Evolutionary conservation across 108 stramenopile genomes (phyloP).

Genomic region (Cyclotella kingstonii): DNA sequence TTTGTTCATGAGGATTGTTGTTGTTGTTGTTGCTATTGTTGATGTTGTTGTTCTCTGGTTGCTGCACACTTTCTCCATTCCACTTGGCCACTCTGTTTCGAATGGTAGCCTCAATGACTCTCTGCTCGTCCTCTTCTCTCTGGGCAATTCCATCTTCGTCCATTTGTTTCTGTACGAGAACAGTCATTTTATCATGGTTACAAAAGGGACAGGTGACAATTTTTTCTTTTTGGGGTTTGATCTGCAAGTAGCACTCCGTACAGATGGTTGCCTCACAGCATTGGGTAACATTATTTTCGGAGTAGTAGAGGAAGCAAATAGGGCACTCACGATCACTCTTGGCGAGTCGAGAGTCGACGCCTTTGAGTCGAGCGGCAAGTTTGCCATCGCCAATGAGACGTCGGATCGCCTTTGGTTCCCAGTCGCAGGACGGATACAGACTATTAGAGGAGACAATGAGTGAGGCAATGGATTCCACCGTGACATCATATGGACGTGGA

Average conservation of each 20-base stretch:
- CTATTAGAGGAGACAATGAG: constrained; percentile 26
- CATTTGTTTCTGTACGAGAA: constrained; percentile 44
- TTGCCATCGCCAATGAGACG: constrained; percentile 68
- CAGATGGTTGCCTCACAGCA: constrained; percentile 83
- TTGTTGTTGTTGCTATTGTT: too few relatives aligned
- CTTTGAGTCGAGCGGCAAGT: constrained; percentile 65
- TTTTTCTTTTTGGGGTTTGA: constrained; percentile 66
- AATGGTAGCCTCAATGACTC: constrained; percentile 51
- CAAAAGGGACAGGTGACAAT: constrained; percentile 70
- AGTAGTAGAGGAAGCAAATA: constrained; percentile 85
- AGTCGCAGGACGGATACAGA: constrained; percentile 61
- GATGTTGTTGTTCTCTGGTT: too few relatives aligned
- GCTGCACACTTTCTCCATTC: constrained; percentile 26
- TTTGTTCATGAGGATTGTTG: too few relatives aligned
- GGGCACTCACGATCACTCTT: constrained; percentile 76
- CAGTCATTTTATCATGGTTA: constrained; percentile 52
- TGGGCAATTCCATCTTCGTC: constrained; percentile 37
- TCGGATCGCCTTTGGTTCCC: constrained; percentile 80
- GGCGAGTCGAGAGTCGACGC: constrained; percentile 46
- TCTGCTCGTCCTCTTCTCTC: constrained; percentile 55
- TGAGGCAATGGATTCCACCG: background rate
- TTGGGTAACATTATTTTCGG: constrained; percentile 61
- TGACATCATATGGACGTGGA: too few relatives aligned
- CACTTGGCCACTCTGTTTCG: constrained; percentile 24
- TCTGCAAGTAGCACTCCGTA: constrained; percentile 87